Base-by-base conservation (phyloP, 345 rosid species). In the Brassica cretica region DNA sequence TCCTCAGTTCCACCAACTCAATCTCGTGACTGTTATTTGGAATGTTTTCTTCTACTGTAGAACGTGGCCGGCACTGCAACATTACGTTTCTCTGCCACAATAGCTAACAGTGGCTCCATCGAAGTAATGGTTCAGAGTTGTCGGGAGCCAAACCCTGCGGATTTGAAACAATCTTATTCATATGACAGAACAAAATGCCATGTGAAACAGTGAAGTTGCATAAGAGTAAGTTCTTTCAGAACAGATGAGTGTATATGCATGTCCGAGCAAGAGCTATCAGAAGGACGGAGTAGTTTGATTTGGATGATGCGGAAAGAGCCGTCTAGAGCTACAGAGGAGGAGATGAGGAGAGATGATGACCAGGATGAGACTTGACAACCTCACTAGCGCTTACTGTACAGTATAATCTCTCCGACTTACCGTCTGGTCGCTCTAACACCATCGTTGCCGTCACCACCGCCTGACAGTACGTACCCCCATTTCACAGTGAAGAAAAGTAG, bases 251-350 rank as follows among this genome's bases (percentile, higher is more conserved):
- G 79, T 70, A 33, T 80, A 80, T 32, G 75, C 83, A 75, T 75
- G 83, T 33, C 79, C 79, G 49, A 80, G 76, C 64, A 65, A 75
- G 73, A 80, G 83, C 15, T 58, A 32, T 80, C 83, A 5, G 68
- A 75, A 70, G 83, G 83, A 59, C 76, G 79, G 12, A 80, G 79
- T 32, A 75, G 68, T 10, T 80, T 80, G 63, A 80, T 75, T 0
- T 76, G 72, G 6, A 79, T 80, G 68, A 80, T 76, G 18, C 79
- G 76, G 49, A 80, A 76, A 70, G 83, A 80, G 12, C 79, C 76
- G n/a, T 79, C 79, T 76, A 70, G 41, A 70, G 83, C 64, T 39
- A 80, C 79, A 71, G 62, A 25, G 32, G 82, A 80, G 15, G 82
- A 80, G 9, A 80, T 11, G 15, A 80, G 75, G 62, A 80, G 82